Base-by-base conservation (phyloP, 257 asterid genomes). In the Capsicum baccatum region DNA sequence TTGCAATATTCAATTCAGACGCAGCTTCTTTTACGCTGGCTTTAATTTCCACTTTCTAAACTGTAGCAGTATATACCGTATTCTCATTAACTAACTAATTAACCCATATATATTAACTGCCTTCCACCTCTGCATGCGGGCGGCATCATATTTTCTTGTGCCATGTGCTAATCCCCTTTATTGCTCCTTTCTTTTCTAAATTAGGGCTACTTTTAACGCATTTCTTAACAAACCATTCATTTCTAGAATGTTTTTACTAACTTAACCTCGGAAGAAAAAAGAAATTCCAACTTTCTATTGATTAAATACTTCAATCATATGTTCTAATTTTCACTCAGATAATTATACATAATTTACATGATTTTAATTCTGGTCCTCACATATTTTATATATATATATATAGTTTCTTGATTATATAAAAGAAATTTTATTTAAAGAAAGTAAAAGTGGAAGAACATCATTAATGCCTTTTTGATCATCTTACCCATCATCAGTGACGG, bases 341-440 rank as follows among this genome's bases (percentile, higher is more conserved):
- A 33, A 70, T 70, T 44, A 47, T 9, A 71, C 39, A 71, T 71
- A 71, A 74, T 76, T 50, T 26, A 76, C 50, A 76, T 13, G 63
- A 54, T 76, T 76, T 54, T 52, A 76, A 14, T 52, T 52, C 7
- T 33, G 13, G 81, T 54, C 62, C 81, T 14, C 48, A 52, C 21
- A 76, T 26, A 26, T 26, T 26, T 26, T 26, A 39, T 39, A 39
- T 64, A 26, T 26, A 37, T 19, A 50, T n/a, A 59, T 2, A 39
- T 39, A 39, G 0, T 39, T 39, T 39, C 5, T 39, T 39, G 44
- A 39, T 39, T 39, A 39, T 39, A 4, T 39, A 39, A 39, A 39
- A 39, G 4, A 3, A 3, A 3, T 4, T 39, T 39, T 39, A 39
- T 39, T 39, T 39, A 39, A 39, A 39, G 44, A 39, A 39, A 39